Conservation (phyloP, 2,329 filamentous ascomycete genomes). For the Thermoascus crustaceus region DNA sequence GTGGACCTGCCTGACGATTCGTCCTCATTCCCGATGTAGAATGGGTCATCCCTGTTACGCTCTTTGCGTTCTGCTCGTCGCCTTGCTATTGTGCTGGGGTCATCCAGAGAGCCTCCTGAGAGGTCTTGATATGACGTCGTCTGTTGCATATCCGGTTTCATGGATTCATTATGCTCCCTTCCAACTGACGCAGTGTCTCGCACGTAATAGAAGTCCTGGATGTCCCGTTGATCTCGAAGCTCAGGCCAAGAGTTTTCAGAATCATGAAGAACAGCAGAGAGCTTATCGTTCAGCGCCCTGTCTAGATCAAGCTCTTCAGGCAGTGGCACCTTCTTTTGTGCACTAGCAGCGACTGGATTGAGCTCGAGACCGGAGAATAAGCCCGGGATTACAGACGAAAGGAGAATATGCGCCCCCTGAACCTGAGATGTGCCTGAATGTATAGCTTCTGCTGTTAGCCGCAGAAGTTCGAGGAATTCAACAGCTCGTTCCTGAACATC, state of each 20-base stretch:
- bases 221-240: constrained; percentile 37
- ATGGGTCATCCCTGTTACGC: constrained; percentile 85
- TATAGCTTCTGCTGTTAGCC: constrained; percentile 71
- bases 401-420: constrained; percentile 65
- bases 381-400: constrained; percentile 84
- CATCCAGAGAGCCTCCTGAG: constrained; percentile 44
- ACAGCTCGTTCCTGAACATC: constrained; percentile 94
- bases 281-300: constrained; percentile 67
- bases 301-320: constrained; percentile 71
- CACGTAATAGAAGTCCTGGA: constrained; percentile 33
- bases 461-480: constrained; percentile 83
- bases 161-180: constrained; percentile 16
- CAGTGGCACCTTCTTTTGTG: constrained; percentile 77
- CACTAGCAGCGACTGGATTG: constrained; percentile 77
- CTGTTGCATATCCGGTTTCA: constrained; percentile 14
- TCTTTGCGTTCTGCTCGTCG: constrained; percentile 70
- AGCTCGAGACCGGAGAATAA: constrained; percentile 81
- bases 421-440: constrained; percentile 19
- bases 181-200: constrained; percentile 17
- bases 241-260: constrained; percentile 46
- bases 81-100: constrained; percentile 64
- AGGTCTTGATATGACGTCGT: constrained; percentile 30
- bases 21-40: constrained; percentile 65
- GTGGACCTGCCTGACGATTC: constrained; percentile 57
- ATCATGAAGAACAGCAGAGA: constrained; percentile 56